Conservation (phyloP, 371 early-diverging fungal genomes). For the Mortierella sp. region DNA sequence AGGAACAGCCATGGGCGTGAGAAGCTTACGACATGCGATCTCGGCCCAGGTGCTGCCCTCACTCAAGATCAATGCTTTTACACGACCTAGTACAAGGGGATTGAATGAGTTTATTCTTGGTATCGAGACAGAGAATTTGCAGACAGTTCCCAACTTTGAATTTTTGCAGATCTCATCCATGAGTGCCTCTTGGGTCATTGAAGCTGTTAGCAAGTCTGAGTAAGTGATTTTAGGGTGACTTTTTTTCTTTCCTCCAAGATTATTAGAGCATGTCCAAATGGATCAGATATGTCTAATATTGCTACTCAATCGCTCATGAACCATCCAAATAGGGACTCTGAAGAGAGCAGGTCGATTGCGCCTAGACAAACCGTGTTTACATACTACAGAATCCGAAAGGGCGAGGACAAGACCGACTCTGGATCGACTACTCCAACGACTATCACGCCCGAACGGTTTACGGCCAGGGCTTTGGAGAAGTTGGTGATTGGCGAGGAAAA, state of each 20-base stretch:
- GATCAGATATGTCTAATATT: too few species aligned
- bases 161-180: conserved; percentile 77
- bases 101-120: conserved; percentile 88
- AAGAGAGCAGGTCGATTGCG: conserved; percentile 58
- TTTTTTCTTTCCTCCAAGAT: conserved; percentile 4
- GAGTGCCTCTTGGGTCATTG: conserved; percentile 79
- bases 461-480: conserved; percentile 57
- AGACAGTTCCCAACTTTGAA: conserved; percentile 65
- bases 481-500: conserved; percentile 53
- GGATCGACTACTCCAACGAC: background rate
- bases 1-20: conserved; percentile 70
- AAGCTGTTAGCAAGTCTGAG: conserved; percentile 58
- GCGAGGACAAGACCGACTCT: conserved; percentile 1
- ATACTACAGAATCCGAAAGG: conserved; percentile 65
- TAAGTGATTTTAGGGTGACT: conserved; percentile 11
- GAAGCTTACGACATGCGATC: conserved; percentile 72
- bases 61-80: conserved; percentile 92
- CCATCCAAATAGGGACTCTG: conserved; percentile 20
- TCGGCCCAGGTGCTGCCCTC: conserved; percentile 82
- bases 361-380: conserved; percentile 72
- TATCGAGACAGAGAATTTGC: conserved; percentile 86
- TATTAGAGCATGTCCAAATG: too few species aligned
- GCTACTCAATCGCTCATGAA: too few species aligned
- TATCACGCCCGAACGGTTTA: conserved; percentile 63
- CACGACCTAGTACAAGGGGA: conserved; percentile 80